Evolutionary conservation across 2,329 filamentous ascomycete species (phyloP).

Genomic region (Keithomyces neogunnii): DNA sequence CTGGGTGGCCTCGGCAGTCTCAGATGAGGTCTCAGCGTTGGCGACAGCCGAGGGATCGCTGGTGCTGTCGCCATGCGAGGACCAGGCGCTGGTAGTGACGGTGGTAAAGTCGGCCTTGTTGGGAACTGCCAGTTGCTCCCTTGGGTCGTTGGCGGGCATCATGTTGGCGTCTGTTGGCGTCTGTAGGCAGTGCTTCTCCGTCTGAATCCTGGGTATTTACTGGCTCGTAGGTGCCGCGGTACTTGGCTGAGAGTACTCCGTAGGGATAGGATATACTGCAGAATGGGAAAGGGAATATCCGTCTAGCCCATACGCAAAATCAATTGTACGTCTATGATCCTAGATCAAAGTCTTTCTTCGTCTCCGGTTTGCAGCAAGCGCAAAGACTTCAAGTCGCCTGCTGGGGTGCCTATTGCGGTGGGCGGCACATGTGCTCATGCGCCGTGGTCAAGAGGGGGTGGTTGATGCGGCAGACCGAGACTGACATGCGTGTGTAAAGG

Average conservation of each 20-base stretch:
- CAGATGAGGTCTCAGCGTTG: constrained; percentile 6
- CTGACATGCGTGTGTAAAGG: background rate
- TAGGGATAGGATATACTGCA: background rate
- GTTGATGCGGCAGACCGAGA: background rate
- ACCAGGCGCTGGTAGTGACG: background rate
- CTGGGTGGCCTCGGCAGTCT: constrained; percentile 32
- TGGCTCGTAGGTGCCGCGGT: background rate
- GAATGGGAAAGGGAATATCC: too few relatives aligned
- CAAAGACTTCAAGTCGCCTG: constrained; percentile 61
- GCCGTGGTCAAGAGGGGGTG: background rate
- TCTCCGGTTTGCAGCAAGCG: constrained; percentile 46
- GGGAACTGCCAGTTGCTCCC: background rate
- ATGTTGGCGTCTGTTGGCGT: background rate
- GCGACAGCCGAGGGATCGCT: constrained; percentile 1
- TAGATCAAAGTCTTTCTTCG: constrained; percentile 45
- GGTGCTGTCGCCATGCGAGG: constrained; percentile 11
- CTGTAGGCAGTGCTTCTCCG: background rate
- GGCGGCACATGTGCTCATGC: constrained; percentile 32
- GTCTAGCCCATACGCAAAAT: background rate
- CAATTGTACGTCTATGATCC: background rate
- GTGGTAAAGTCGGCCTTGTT: constrained; percentile 13
- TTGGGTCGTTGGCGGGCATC: background rate
- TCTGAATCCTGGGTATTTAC: background rate
- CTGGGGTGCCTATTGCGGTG: constrained; percentile 32
- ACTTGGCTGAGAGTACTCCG: background rate